Evolutionary conservation across 1,139 yeast genomes (phyloP).

Genomic region (Casaregolazyma lundiana): DNA sequence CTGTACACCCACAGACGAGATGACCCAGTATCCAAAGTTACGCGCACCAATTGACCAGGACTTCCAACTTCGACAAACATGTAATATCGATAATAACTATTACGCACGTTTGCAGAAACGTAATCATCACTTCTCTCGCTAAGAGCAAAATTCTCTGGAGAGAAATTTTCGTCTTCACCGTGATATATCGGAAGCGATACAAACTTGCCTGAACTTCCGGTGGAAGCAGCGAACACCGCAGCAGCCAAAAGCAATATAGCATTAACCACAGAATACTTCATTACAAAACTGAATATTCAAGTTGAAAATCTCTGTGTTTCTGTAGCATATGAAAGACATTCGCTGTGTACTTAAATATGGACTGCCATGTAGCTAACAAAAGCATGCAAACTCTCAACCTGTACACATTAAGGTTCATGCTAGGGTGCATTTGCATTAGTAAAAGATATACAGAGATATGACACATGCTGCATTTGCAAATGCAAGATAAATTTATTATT

Average conservation of each 20-base stretch:
- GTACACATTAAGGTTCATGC: too few species aligned
- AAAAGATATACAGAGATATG: too few species aligned
- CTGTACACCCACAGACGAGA: conserved; percentile 43
- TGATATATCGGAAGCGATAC: neutral
- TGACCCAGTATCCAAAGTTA: conserved; percentile 45
- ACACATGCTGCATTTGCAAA: too few species aligned
- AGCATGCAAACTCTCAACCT: too few species aligned
- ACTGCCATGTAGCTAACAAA: too few species aligned
- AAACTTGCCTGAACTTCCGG: too few species aligned
- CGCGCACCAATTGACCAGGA: conserved; percentile 45
- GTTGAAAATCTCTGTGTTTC: too few species aligned
- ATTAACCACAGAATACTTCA: neutral
- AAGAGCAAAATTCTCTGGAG: neutral
- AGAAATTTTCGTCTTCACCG: neutral
- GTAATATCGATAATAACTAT: neutral
- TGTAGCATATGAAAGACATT: too few species aligned
- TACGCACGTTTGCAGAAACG: neutral
- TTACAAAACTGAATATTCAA: neutral
- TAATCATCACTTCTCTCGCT: neutral
- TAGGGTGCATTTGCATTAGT: too few species aligned
- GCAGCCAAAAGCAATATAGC: neutral
- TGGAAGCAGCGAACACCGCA: too few species aligned
- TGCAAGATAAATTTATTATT: too few species aligned
- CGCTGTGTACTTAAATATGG: too few species aligned
- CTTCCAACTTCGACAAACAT: conserved; percentile 43